A percentile compares a stretch with the other conserved stretches of the same genome.
These are phyloP conservation scores for Silene latifolia DNA, from an alignment of 148 eudicot genomes.

Conservation along the genomic window DNA sequence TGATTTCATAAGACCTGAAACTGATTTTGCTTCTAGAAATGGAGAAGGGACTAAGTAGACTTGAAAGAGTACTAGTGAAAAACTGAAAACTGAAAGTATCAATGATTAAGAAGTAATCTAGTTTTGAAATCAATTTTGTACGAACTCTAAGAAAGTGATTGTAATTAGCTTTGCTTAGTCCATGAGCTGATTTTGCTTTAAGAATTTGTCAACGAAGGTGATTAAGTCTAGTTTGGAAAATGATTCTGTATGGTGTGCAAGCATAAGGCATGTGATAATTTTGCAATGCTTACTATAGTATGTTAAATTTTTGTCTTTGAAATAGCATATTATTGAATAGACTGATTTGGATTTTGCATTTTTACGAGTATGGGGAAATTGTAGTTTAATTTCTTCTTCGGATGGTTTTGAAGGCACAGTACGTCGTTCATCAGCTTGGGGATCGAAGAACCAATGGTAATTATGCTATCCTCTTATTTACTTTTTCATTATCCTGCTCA, in stretches of 20 bases:
- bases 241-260: background rate
- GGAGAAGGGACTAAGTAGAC: background rate
- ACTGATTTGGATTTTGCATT: conserved; percentile 12
- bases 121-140: background rate
- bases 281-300: background rate
- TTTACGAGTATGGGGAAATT: conserved; percentile 19
- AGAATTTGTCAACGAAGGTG: too few species aligned
- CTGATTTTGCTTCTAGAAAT: background rate
- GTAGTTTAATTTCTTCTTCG: conserved; percentile 30
- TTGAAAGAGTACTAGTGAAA: background rate
- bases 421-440: conserved; percentile 46
- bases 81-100: too few species aligned
- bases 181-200: background rate
- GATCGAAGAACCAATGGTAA: conserved; percentile 72
- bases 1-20: background rate
- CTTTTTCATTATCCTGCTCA: background rate
- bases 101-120: background rate
- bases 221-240: background rate
- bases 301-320: background rate
- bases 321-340: background rate
- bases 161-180: background rate
- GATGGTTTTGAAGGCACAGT: conserved; percentile 37
- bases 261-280: background rate
- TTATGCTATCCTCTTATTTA: background rate
- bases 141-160: background rate